Evolutionary conservation across 2,329 filamentous ascomycete genomes (phyloP).

Genomic region (Cytospora chrysosperma): DNA sequence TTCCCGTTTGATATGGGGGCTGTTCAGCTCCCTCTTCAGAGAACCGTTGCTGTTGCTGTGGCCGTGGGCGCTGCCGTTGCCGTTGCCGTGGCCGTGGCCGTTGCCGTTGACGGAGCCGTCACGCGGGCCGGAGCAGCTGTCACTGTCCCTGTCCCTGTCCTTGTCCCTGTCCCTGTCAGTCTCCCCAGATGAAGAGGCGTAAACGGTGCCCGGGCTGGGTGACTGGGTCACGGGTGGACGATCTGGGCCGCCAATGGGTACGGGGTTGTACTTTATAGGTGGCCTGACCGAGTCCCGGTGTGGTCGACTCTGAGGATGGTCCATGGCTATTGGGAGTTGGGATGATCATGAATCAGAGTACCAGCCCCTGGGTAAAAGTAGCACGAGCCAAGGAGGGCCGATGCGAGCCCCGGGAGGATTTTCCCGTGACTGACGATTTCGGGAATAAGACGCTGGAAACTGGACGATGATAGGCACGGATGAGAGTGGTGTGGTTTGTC

Average conservation of each 20-base stretch:
- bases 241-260: constrained; percentile 23
- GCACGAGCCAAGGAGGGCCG: constrained; percentile 17
- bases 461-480: constrained; percentile 3
- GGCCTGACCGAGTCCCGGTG: constrained; percentile 11
- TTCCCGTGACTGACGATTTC: constrained; percentile 4
- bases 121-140: constrained; percentile 4
- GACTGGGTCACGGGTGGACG: constrained; percentile 23
- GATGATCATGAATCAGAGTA: constrained; percentile 6
- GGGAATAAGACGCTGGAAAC: constrained; percentile 21
- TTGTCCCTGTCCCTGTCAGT: background rate
- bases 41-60: background rate
- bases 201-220: constrained; percentile 21
- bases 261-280: constrained; percentile 19
- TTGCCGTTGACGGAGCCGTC: background rate
- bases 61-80: no score
- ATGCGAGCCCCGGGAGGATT: constrained; percentile 12
- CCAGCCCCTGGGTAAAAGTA: background rate
- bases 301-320: background rate
- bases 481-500: background rate
- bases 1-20: constrained; percentile 16
- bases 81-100: no score
- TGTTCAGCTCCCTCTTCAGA: constrained; percentile 10
- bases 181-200: constrained; percentile 14
- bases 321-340: constrained; percentile 1
- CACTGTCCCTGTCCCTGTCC: background rate